Conservation (phyloP, 208 protist species). For the Leishmania martiniquensis region DNA sequence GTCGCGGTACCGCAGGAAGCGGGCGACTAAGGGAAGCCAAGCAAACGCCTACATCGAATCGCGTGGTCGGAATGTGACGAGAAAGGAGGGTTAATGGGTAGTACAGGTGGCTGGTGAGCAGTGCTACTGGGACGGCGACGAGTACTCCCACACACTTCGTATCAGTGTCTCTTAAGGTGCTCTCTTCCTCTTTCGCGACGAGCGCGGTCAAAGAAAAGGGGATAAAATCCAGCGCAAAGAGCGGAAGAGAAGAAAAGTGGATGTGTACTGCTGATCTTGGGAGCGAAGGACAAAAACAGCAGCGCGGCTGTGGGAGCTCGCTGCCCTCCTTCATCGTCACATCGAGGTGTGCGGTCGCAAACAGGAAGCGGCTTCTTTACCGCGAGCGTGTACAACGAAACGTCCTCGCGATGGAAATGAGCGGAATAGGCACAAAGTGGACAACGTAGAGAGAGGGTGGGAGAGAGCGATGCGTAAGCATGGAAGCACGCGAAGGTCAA, state of each 20-base stretch:
- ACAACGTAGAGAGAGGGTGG: background rate
- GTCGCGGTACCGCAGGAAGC: background rate
- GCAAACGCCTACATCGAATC: background rate
- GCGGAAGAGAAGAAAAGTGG: background rate
- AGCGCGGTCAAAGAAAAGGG: conserved; percentile 1
- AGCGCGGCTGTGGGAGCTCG: background rate
- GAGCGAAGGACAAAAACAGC: background rate
- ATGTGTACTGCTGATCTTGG: background rate
- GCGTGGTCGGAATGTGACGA: too few species aligned
- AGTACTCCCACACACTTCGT: background rate
- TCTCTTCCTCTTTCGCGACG: background rate
- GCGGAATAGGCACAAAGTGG: background rate
- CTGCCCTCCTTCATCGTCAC: background rate
- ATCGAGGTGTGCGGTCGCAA: background rate
- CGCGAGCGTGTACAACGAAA: background rate
- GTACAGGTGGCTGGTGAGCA: too few species aligned
- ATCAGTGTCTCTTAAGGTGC: background rate
- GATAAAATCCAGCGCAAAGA: background rate
- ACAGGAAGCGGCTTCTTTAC: background rate
- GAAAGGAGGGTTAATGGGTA: too few species aligned
- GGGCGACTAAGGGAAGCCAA: background rate
- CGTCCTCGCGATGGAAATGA: background rate
- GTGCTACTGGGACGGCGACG: background rate
- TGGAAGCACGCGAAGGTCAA: background rate
- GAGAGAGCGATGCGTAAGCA: background rate